Base-by-base conservation (phyloP, 2,329 filamentous ascomycete genomes). In the Myriosclerotinia duriaeana region DNA sequence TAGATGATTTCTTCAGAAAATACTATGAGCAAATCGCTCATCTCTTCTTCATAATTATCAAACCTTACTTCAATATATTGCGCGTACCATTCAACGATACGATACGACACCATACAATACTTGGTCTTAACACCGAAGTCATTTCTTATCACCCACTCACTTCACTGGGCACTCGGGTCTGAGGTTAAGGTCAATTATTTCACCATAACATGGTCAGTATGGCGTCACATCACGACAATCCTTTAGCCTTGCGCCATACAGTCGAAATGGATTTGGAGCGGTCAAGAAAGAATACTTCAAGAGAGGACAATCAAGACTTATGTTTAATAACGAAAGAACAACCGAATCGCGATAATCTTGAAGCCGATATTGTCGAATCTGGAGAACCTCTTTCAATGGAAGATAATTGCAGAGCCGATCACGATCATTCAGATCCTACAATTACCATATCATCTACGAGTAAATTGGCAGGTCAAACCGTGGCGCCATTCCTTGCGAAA, bases 401-500 rank as follows among this genome's bases (percentile, higher is more conserved):
- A 17, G 70, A 74, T 20, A 73, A 72, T 58, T 74, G 74, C 55
- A 69, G 67, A 53, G 69, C 67, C 42, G 64, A 71, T 22, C 69
- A 73, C 52, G 66, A 71, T 52, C 53, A 59, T 11, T 48, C 64
- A 5, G 72, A 73, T 56, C 61, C 71, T 12, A 70, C 68, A 1
- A 74, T 76, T 5, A 66, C 72, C 8, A 67, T 76, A 5, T 71
- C 73, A 7, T 74, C 73, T 3, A 72, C 72, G 1, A 72, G 68
- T 60, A 74, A 73, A 66, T 44, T 73, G 22, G 75, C 74, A 5
- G 74, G 73, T 15, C 70, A 73, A 62, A 74, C 73, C 4, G 73
- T 77, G 53, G 74, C 74, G 11, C 93, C 94, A 1, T 98, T 97
- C 77, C 86, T 98, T 64, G 88, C 91, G 71, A 90, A 93, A 76